Base-by-base conservation (phyloP, 345 rosid species). In the Eucalyptus caleyi region DNA sequence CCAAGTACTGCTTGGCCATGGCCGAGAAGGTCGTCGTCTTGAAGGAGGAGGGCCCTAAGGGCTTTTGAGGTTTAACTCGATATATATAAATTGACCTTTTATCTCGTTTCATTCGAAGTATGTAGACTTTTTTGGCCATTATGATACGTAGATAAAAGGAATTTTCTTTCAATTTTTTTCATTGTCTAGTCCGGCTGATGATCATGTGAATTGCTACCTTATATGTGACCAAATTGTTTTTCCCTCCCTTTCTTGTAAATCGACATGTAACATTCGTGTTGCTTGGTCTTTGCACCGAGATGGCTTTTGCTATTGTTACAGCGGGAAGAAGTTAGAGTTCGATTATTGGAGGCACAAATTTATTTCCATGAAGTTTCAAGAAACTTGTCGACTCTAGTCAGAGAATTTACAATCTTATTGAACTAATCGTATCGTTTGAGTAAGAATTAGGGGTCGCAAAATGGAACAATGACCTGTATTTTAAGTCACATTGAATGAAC, bases 1-100 rank as follows among this genome's bases (percentile, higher is more conserved):
- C 99, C 30, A 92, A 93, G 88, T 97, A 97, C 87, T 97, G 99
- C 86, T 93, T 95, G 67, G 90, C 96, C 15, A 96, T 94, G 99
- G 93, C 97, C 82, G 94, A 98, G 88, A 90, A 95, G 89, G 94
- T 98, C 89, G 92, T 27, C 15, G 96, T 91, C 60, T 81, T 90
- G 89, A 94, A 94, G 96, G 94, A 91, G 90, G 87, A 88, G 96
- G 92, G 19, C 89, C 92, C 47, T 93, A 93, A 93, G 97, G 97
- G 30, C 94, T 96, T 90, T 49, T 87, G 51, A 67, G 42, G 49
- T 45, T 86, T 50, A 40, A 49, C 27, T 37, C 83, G 83, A 72
- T 10, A 5, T 37, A 9, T 37, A 72, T 37, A 37, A 72, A 37
- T 37, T 37, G 27, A 37, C 83, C 83, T 11, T 16, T 72, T 24